Evolutionary conservation across 352 stramenopile species (phyloP).

Genomic region (Plasmopara halstedii): DNA sequence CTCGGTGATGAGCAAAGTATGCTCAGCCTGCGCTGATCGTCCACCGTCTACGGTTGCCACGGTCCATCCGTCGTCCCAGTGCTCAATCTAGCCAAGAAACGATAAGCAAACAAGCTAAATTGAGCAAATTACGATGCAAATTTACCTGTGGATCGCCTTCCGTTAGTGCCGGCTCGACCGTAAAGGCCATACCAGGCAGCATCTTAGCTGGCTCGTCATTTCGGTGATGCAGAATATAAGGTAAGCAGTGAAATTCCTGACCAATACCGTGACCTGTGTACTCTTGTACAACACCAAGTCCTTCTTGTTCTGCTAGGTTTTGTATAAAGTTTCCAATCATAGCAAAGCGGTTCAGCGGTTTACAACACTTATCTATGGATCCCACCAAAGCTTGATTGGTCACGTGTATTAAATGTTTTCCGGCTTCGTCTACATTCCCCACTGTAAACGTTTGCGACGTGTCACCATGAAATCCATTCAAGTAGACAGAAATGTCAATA

Average conservation of each 20-base stretch:
- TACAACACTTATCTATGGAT: conserved; percentile 85
- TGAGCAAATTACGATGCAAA: neutral
- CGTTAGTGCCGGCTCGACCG: conserved; percentile 96
- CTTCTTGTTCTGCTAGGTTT: conserved; percentile 68
- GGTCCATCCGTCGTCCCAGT: conserved; percentile 97
- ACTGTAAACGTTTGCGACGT: conserved; percentile 96
- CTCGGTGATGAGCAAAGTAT: conserved; percentile 95
- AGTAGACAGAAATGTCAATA: conserved; percentile 94
- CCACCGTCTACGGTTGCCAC: conserved; percentile 91
- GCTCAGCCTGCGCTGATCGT: conserved; percentile 95
- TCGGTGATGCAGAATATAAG: conserved; percentile 90
- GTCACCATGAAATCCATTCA: conserved; percentile 95
- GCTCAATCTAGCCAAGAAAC: conserved; percentile 43
- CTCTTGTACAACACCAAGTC: conserved; percentile 82
- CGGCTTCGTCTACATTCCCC: conserved; percentile 84
- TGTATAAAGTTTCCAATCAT: conserved; percentile 92
- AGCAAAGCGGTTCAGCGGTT: conserved; percentile 90
- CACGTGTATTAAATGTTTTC: conserved; percentile 83
- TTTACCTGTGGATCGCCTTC: conserved; percentile 83
- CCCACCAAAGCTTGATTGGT: conserved; percentile 79
- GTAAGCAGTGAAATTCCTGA: conserved; percentile 91
- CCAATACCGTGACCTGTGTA: conserved; percentile 97
- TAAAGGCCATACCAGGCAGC: conserved; percentile 96
- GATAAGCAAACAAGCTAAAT: neutral
- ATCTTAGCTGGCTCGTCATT: conserved; percentile 80